Base-by-base conservation (phyloP, 495 filamentous ascomycete species). In the Aspergillus campestris region DNA sequence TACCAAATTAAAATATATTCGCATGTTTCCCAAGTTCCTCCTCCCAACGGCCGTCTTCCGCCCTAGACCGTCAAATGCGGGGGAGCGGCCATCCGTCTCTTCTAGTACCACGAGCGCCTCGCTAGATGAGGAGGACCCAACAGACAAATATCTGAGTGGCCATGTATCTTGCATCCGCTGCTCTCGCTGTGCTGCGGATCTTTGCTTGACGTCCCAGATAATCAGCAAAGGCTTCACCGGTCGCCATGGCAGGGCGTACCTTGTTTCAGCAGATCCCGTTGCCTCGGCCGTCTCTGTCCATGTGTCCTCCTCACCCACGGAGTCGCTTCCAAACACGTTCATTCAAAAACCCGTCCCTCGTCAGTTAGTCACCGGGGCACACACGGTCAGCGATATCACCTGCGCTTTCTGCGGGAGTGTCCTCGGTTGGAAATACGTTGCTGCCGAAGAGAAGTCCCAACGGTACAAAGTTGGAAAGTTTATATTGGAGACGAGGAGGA, bases 381-480 rank as follows among this genome's bases (percentile, higher is more conserved):
- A 90, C 60, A 79, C 80, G 2, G 73, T 81, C 30, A 71, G 71
- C 38, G 72, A 75, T 50, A 57, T 78, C 8, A 67, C 65, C 34
- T 84, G 82, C 57, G 57, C 74, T 29, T 64, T 82, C 43, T 85
- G 91, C 58, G 74, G 73, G 5, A 78, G 62, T 35, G 78, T 85
- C 34, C 59, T 97, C 12, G 91, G 91, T 8, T 97, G 91, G 91
- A 95, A 95, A 63, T 97, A 97, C 59, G 75, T 95, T 42, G 80
- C 80, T 35, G 91, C 91, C 0, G 81, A 84, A 42, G 86, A 95
- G 55, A 72, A 82, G 49, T 72, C 71, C 33, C 91, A 97, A 61
- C 74, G 77, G 43, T 97, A 97, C 66, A 97, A 97, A 61, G 81
- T 96, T 28, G 91, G 91, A 28, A 95, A 94, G 61, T 95, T 90